A percentile compares a stretch with the other conserved stretches of the same genome.
phyloP scores from a whole-genome alignment of 257 asterid genomes.

The Prunella vulgaris region DNA sequence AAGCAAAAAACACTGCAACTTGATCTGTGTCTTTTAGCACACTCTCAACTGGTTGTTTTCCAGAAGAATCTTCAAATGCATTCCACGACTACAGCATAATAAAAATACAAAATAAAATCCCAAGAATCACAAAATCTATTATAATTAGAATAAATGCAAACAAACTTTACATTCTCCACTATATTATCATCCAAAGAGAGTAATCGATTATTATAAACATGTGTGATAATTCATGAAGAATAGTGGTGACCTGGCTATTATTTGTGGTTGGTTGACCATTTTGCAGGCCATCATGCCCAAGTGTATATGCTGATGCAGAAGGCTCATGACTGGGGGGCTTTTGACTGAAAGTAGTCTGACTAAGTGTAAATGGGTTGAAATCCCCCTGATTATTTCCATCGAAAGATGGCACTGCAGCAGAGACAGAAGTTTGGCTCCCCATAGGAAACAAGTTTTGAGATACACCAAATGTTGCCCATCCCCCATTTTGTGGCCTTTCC shows the following conservation, averaged over 20 bases:
- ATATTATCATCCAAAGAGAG: background rate
- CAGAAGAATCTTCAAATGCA: conserved; percentile 48
- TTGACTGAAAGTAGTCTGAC: conserved; percentile 29
- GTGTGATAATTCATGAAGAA: background rate
- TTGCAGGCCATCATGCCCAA: conserved; percentile 32
- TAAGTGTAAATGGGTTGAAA: conserved; percentile 32
- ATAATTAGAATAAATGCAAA: background rate
- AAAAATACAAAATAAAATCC: background rate
- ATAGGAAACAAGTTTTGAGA: conserved; percentile 27
- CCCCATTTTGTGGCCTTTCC: conserved; percentile 31
- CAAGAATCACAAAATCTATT: background rate
- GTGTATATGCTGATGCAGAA: conserved; percentile 23
- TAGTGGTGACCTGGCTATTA: conserved; percentile 33
- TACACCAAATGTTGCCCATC: conserved; percentile 36
- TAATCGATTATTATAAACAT: background rate
- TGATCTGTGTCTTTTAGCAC: conserved; percentile 25
- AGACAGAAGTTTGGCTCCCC: conserved; percentile 26
- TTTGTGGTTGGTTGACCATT: conserved; percentile 28
- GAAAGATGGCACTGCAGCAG: conserved; percentile 34
- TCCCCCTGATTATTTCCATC: conserved; percentile 29
- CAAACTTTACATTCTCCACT: background rate
- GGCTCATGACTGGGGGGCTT: conserved; percentile 23
- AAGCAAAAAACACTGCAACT: conserved; percentile 28
- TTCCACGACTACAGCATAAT: conserved; percentile 54
- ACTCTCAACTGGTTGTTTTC: conserved; percentile 21